These are phyloP conservation scores for Fraxinus platypoda DNA, from an alignment of 305 asterid genomes.

Conservation along the genomic window DNA sequence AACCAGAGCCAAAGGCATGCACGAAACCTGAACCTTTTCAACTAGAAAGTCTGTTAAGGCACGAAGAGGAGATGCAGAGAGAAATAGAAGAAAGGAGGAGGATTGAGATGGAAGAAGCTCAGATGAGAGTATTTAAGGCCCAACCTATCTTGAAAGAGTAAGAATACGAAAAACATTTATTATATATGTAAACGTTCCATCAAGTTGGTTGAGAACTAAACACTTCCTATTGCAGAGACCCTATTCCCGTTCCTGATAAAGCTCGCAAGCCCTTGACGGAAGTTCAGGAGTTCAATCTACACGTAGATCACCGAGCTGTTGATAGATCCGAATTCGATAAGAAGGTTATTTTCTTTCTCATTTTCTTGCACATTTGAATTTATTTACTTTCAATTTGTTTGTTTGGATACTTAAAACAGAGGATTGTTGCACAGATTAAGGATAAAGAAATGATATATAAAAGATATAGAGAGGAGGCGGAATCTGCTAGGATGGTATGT, in stretches of 20 bases:
- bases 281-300: slow-evolving; percentile 77
- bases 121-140: slow-evolving; percentile 75
- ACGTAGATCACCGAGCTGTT: slow-evolving; percentile 67
- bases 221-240: slow-evolving; percentile 56
- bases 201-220: neutral
- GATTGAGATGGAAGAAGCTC: slow-evolving; percentile 71
- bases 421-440: slow-evolving; percentile 51
- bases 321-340: slow-evolving; percentile 87
- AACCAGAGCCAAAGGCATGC: slow-evolving; percentile 86
- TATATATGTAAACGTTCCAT: neutral
- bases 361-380: neutral
- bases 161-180: neutral
- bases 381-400: neutral
- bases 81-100: slow-evolving; percentile 77
- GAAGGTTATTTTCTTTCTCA: slow-evolving; percentile 45
- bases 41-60: slow-evolving; percentile 73
- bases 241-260: slow-evolving; percentile 80
- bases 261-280: slow-evolving; percentile 75
- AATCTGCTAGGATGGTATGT: slow-evolving; percentile 69
- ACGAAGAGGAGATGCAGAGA: slow-evolving; percentile 78
- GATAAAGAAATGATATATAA: slow-evolving; percentile 78
- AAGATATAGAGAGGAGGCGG: slow-evolving; percentile 90
- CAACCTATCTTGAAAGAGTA: slow-evolving; percentile 85
- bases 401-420: slow-evolving; percentile 25
- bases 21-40: slow-evolving; percentile 85